Base-by-base conservation (phyloP, 2,329 filamentous ascomycete genomes). In the Pseudogymnoascus sp. region DNA sequence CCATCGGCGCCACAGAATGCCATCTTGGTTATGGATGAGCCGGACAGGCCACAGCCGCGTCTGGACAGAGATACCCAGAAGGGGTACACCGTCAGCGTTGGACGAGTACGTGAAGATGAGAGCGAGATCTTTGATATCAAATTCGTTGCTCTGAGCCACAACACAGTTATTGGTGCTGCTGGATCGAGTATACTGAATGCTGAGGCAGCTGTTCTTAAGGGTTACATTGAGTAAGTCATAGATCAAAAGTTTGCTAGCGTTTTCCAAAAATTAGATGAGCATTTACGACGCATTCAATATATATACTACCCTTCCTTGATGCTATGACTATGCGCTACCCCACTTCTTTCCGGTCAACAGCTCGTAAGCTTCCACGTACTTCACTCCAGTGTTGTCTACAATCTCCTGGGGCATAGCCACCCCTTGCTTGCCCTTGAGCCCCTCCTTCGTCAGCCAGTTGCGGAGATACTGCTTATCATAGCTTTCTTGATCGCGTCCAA, bases 131-230 rank as follows among this genome's bases (percentile, higher is more conserved):
- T 97, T 71, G 94, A 97, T 73, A 84, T 97, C 73, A 92, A 95
- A 75, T 97, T 97, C 75, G 92, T 94, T 65, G 91, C 92, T 25
- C 79, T 97, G 68, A 96, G 91, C 72, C 94, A 97, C 72, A 90
- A 90, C 72, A 90, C 93, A 65, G 89, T 99, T 62, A 93, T 99
- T 73, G 93, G 93, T 67, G 94, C 94, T 33, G 92, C 93, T n/a
- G 94, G 94, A 9, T 95, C 91, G 1, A 96, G 91, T 33, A 96
- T 97, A 76, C 76, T 97, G 69, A 97, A 97, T 71, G 92, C 92
- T 29, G 93, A 97, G 75, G 91, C 92, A 29, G 91, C 92, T 25
- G 87, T 96, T 9, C 83, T 97, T 67, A 95, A 96, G 80, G 93
- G 92, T 4, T 91, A 88, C 71, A 81, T 92, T 17, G 35, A 59